Base-by-base conservation (phyloP, 495 filamentous ascomycete genomes). In the Aspergillus cavernicola region DNA sequence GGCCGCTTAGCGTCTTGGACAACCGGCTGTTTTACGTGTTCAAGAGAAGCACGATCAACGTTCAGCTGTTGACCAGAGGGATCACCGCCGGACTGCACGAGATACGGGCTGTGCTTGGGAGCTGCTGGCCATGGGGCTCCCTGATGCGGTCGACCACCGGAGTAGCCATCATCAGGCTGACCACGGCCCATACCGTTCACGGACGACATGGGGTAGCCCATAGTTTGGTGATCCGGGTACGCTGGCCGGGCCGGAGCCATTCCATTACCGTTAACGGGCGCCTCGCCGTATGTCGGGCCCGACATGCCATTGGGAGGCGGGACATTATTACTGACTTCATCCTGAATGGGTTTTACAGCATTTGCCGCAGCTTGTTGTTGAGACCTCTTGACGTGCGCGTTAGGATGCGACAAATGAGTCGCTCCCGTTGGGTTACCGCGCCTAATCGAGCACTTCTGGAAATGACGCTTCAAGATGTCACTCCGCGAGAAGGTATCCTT, bases 401-500 rank as follows among this genome's bases (percentile, higher is more conserved):
- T 86, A 36, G 93, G 86, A 71, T 95, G 88, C 50, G 90, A 90
- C 63, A 98, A 73, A 79, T 98, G 92, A 61, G 84, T 93, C 51
- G 85, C 87, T 50, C 90, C 91, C 19, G 88, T 95, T 22, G 92
- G 92, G 74, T 97, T 97, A 39, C 93, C 93, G 58, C 93, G 84
- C 58, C 93, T 84, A 46, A 96, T 85, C 26, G 92, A 96, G 72
- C 93, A 98, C 72, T 98, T 98, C 66, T 95, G 89, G 69, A 98
- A 98, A 70, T 98, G 93, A 53, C 93, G 87, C 76, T 98, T 98
- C 66, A 98, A 74, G 58, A 98, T 98, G 68, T 98, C 93, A 75
- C 89, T 95, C 65, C 93, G 85, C 22, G 92, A 96, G 73, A 98
- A 98, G n/a, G 89, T 97, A 70, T 98, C 93, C 67, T 91, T 87